Base-by-base conservation (phyloP, 352 stramenopile species). In the Globisporangium cystogenes region DNA sequence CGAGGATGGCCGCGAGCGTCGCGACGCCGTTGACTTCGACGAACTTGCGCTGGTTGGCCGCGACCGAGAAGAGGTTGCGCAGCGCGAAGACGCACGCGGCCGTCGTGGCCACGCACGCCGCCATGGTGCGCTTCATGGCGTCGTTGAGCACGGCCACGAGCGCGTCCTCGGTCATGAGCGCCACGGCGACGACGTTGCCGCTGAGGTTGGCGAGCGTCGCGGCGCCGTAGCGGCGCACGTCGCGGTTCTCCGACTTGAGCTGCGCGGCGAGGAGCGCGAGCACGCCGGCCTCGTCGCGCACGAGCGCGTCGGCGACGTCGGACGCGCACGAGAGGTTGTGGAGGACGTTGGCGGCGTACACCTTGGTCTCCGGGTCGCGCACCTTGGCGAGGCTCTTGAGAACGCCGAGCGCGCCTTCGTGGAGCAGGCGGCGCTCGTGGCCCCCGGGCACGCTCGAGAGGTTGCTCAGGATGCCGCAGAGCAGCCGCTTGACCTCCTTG, bases 321-420 rank as follows among this genome's bases (percentile, higher is more conserved):
- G 26, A 14, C 47, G 64, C 69, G 44, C 76, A 90, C 36, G 77
- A 82, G 3, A 96, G 51, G 53, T 96, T 95, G 70, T 84, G 87
- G 10, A 95, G 68, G 31, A 84, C 74, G 45, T 93, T 91, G 39
- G 85, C 82, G 1, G 77, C 82, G 59, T 93, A 93, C 48, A 93
- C 68, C 42, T 90, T 90, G 15, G 85, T 94, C 54, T 93, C 79
- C 10, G 78, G 75, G 24, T 93, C 76, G 21, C 77, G 82, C 12
- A 88, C 72, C 49, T 88, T 88, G 29, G 74, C 69, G 7, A 96
- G 64, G 12, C 73, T 71, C 57, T 89, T 84, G 29, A 95, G 59
- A 26, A 95, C 72, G 0, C 59, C 48, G 18, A 90, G 62, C 8
- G 68, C 68, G 1, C 82, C 82, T 72, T 93, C 76, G 20, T 86